Evolutionary conservation across 2,329 filamentous ascomycete species (phyloP).

Genomic region (Chrysoporthe austroafricana): DNA sequence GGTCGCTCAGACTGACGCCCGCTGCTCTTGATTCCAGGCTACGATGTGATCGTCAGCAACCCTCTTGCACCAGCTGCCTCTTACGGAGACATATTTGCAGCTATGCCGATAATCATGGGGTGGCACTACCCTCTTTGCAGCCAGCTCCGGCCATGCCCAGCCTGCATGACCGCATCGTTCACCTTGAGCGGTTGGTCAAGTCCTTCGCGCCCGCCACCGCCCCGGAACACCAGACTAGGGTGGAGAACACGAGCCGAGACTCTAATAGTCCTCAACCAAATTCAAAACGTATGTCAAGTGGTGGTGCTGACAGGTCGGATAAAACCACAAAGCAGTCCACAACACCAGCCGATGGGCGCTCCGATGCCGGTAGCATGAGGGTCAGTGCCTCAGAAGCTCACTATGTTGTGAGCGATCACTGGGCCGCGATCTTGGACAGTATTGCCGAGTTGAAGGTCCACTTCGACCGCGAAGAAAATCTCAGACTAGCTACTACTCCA

Average conservation of each 20-base stretch:
- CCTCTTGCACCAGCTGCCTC: constrained; percentile 31
- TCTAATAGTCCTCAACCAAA: not conserved
- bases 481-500: not conserved
- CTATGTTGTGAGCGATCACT: constrained; percentile 45
- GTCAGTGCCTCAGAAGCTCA: constrained; percentile 30
- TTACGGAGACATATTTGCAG: constrained; percentile 26
- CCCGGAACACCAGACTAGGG: not conserved
- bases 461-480: constrained; percentile 35
- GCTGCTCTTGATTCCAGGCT: constrained; percentile 28
- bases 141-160: not conserved
- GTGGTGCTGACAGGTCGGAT: not conserved
- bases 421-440: constrained; percentile 45
- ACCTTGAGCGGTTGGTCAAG: constrained; percentile 40
- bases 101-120: constrained; percentile 31
- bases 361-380: constrained; percentile 31
- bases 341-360: not conserved
- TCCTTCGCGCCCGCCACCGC: not conserved
- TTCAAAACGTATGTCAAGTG: not conserved
- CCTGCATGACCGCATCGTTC: constrained; percentile 33
- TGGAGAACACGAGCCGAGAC: not conserved
- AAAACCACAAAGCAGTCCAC: not conserved
- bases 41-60: constrained; percentile 34
- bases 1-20: constrained; percentile 9
- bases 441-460: constrained; percentile 46
- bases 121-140: not conserved